Evolutionary conservation across 768 basidiomycete genomes (phyloP), one percentile per base, ranked within the genome.

Genomic region (Tylopilus vinaceipallidus): DNA sequence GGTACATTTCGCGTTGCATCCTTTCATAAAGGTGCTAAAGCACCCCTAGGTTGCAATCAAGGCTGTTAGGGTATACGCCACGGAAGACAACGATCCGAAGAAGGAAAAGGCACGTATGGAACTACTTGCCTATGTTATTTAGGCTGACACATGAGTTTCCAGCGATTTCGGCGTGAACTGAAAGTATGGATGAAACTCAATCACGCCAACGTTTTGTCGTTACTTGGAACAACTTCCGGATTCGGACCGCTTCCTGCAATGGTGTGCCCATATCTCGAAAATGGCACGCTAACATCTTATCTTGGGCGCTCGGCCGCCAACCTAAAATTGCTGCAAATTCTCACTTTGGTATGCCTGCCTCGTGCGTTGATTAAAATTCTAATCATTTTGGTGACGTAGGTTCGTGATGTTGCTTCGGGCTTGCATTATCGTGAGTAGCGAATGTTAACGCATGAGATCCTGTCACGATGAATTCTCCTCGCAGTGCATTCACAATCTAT

Each of bases 151-250:
- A 13, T 32, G 14, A n/a, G n/a, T 17, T 45, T 17, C 17, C 16
- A 52, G 53, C 26, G 40, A 29, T 22, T 54, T 9, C 36, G 29
- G 35, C 41, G 41, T 3, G 53, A 54, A 23, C n/a, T 47, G 9
- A 26, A 40, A n/a, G 36, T 54, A 19, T 52, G 53, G 53, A 39
- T 29, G 45, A 54, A 33, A 12, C 50, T 54, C 20, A 29, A 34
- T 4, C 50, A 52, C 27, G 1, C 29, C 24, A 46, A 37, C 9
- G 41, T 54, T 34, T 12, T 54, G 10, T 4, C 26, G 4, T 14
- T 41, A 4, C 6, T 41, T 13, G 24, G 40, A 11, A 41, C n/a
- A 41, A 29, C 40, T 13, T 41, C 40, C 5, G 40, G 40, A 27
- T 41, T 13, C 11, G 16, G 40, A n/a, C 17, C 11, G 10, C 27